Percentiles rank a stretch among this genome's conserved stretches.
These are phyloP conservation scores for Laburnicola sp. DNA, from an alignment of 2,329 filamentous ascomycete genomes.

Conservation along the genomic window DNA sequence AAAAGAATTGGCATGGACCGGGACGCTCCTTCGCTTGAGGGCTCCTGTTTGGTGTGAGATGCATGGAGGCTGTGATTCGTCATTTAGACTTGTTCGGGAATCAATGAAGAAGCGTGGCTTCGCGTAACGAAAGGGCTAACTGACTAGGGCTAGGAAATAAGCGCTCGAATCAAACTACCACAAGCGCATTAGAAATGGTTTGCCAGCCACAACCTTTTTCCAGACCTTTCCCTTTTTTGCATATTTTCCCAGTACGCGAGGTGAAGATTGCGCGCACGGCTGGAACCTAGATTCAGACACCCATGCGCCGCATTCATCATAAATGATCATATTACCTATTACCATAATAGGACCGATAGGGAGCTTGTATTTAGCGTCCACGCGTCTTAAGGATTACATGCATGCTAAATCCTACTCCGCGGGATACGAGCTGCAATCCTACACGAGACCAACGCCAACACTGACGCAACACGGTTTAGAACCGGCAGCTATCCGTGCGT, in stretches of 20 bases:
- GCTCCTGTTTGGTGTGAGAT: background rate
- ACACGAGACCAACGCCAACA: background rate
- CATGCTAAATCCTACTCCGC: conserved; percentile 2
- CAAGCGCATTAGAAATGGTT: background rate
- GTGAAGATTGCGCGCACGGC: too few species aligned
- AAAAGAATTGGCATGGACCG: background rate
- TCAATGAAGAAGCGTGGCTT: background rate
- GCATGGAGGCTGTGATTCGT: background rate
- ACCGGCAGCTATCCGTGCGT: background rate
- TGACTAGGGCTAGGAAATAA: background rate
- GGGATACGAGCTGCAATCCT: conserved; percentile 4
- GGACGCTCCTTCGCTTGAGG: background rate
- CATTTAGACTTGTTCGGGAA: background rate
- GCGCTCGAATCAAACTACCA: background rate
- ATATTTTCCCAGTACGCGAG: too few species aligned
- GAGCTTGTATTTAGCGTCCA: background rate
- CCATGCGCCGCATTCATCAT: too few species aligned
- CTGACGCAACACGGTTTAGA: background rate
- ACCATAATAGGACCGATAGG: background rate
- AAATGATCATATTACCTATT: too few species aligned
- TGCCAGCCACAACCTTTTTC: background rate
- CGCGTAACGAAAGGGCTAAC: background rate
- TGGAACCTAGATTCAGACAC: background rate
- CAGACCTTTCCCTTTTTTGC: background rate
- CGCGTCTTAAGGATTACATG: background rate